Base-by-base conservation (phyloP, 345 rosid genomes). In the Eucalyptus curtisii region DNA sequence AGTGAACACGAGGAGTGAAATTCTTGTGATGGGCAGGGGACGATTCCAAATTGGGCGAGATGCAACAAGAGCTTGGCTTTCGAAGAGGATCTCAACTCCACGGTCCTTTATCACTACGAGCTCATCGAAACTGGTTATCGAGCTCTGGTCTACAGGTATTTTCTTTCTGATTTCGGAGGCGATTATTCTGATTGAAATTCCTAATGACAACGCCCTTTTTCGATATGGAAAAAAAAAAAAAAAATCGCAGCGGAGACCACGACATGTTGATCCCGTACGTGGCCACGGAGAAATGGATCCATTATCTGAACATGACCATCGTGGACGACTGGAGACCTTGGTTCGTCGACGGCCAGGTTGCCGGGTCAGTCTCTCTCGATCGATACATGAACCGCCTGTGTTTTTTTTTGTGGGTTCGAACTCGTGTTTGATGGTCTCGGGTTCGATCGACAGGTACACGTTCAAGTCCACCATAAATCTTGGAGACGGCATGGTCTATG, bases 261-360 rank as follows among this genome's bases (percentile, higher is more conserved):
- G 93, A 92, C 86, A 82, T 93, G 92, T 3, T 3, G 10, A 53
- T 87, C 53, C 91, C 94, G 50, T 86, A 88, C 11, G 87, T 92
- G 71, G 93, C 92, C 20, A 93, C 93, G 5, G 30, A 44, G 30
- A 49, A 37, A 17, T 91, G 94, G 93, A 89, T 93, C 2, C 82
- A 89, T 19, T 85, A 85, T 3, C 68, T 91, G 5, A 92, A 92
- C 66, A 88, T 92, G 88, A 84, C 90, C 22, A 42, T 90, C 76
- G 45, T 25, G 8, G 37, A 10, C 24, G 64, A 22, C 13, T 93
- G 93, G 94, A 71, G 86, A 20, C 94, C 94, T 45, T 93, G 94
- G 94, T 86, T 89, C 37, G 91, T 92, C 47, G 89, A 89, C 3
- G 94, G 93, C 16, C 93, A 93, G 89, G 90, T 92, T 31, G 92